Percentiles rank a stretch among this genome's conserved stretches.
Evolutionary conservation across 805 yeast species (phyloP).

Genomic region (Ogataea angusta): DNA sequence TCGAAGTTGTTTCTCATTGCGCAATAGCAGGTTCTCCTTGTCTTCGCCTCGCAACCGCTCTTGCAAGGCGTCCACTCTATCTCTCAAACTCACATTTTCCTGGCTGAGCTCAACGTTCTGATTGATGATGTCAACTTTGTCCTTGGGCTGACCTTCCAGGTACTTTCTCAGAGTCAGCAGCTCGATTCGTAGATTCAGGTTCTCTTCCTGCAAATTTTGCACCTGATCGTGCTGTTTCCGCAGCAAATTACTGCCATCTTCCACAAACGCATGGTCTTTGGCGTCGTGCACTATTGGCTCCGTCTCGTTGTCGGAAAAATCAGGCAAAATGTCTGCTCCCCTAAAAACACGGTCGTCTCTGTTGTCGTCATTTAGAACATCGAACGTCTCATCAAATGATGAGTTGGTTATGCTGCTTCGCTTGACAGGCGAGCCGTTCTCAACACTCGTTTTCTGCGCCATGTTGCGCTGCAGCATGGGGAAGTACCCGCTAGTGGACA

Average conservation of each 20-base stretch:
- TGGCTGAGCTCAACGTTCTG: conserved; percentile 36
- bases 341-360: conserved; percentile 20
- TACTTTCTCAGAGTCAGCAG: conserved; percentile 38
- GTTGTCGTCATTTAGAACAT: conserved; percentile 16
- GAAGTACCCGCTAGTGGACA: conserved; percentile 11
- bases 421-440: conserved; percentile 16
- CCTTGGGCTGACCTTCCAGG: conserved; percentile 42
- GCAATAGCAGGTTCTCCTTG: conserved; percentile 11
- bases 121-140: conserved; percentile 36
- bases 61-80: conserved; percentile 1
- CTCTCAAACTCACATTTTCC: conserved; percentile 20
- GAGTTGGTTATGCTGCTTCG: conserved; percentile 14
- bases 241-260: conserved; percentile 22
- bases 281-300: conserved; percentile 1
- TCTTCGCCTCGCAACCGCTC: conserved; percentile 3
- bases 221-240: conserved; percentile 28
- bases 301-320: conserved; percentile 19
- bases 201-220: conserved; percentile 37
- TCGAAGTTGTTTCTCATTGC: conserved; percentile 8
- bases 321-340: conserved; percentile 29
- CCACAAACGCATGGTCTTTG: conserved; percentile 11
- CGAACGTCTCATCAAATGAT: conserved; percentile 26
- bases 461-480: conserved; percentile 18
- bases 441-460: conserved; percentile 16
- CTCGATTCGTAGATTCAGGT: conserved; percentile 42